Evolutionary conservation across 108 stramenopile species (phyloP).

Genomic region (Nitzschia sp.): DNA sequence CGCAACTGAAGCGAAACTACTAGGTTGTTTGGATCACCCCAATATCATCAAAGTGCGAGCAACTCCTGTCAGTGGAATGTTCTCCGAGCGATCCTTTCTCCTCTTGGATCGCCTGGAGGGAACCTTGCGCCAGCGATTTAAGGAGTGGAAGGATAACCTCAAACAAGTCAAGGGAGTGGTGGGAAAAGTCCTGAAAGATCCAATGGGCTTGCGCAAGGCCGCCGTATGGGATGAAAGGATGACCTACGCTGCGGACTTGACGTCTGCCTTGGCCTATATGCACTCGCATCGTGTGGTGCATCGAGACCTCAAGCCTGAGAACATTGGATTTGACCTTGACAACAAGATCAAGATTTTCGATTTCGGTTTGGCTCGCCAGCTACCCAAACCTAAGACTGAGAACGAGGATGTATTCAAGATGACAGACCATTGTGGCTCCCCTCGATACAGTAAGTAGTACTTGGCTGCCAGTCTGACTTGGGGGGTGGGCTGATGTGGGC

Average conservation of each 20-base stretch:
- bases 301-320: conserved; percentile 49
- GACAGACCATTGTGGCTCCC: conserved; percentile 44
- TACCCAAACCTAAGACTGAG: not conserved
- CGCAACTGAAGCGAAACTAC: conserved; percentile 30
- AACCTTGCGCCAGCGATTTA: conserved; percentile 49
- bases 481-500: no score
- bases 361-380: conserved; percentile 39
- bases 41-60: conserved; percentile 35
- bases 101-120: conserved; percentile 63
- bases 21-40: conserved; percentile 23
- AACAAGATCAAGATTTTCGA: conserved; percentile 38
- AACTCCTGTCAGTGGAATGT: conserved; percentile 1
- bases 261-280: conserved; percentile 11
- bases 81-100: conserved; percentile 48
- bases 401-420: conserved; percentile 27
- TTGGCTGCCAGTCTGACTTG: conserved; percentile 14
- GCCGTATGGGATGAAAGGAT: conserved; percentile 36
- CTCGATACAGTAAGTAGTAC: conserved; percentile 34
- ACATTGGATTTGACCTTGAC: conserved; percentile 62
- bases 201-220: conserved; percentile 27
- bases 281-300: conserved; percentile 19
- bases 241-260: conserved; percentile 25
- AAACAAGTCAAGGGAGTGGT: conserved; percentile 25
- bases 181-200: conserved; percentile 37
- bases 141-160: conserved; percentile 25